A percentile compares a stretch with the other conserved stretches of the same genome.
Conservation (phyloP, 257 asterid genomes). For the Solanum pinnatisectum region DNA sequence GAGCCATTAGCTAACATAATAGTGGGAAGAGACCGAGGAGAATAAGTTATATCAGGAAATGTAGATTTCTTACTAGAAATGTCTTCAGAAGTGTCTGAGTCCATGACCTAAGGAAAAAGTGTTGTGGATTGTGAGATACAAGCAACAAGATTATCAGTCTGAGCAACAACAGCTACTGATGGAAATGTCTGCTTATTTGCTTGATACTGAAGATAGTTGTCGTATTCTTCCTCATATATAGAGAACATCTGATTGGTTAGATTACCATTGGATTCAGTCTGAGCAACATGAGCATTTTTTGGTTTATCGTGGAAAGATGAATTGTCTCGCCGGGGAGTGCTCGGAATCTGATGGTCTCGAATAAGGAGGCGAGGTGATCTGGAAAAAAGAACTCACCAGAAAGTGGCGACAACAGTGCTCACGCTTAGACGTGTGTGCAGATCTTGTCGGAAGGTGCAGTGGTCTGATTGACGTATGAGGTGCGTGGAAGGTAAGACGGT, state of each 20-base stretch:
- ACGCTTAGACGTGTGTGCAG: not conserved
- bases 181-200: not conserved
- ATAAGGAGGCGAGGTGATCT: not conserved
- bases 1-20: not conserved
- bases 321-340: not conserved
- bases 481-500: not conserved
- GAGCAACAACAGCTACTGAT: not conserved
- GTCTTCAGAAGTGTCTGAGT: not conserved
- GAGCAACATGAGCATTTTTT: not conserved
- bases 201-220: not conserved
- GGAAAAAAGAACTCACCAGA: not conserved
- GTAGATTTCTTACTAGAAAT: not conserved
- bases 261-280: not conserved
- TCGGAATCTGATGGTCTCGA: not conserved
- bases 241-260: not conserved
- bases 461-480: not conserved
- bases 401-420: not conserved
- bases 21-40: not conserved
- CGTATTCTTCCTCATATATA: not conserved
- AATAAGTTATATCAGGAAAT: not conserved
- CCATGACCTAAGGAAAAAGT: not conserved
- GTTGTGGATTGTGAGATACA: not conserved
- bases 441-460: not conserved
- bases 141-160: not conserved
- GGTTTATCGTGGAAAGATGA: not conserved